phyloP scores from a whole-genome alignment of 1,139 yeast species.

The Yamadazyma taylorii region DNA sequence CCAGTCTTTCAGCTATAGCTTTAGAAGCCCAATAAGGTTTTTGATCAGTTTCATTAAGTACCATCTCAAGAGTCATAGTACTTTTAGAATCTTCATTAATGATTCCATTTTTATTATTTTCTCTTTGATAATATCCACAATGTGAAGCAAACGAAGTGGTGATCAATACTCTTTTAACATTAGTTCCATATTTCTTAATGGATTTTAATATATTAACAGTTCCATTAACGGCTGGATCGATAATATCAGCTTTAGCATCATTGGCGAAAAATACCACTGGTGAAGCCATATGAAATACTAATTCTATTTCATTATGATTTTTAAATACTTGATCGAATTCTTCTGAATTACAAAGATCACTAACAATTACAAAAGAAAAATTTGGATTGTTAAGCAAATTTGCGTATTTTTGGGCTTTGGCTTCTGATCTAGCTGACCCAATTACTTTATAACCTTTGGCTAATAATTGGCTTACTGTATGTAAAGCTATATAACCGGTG shows the following conservation, averaged over 20 bases:
- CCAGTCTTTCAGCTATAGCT: constrained; percentile 32
- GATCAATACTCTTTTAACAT: constrained; percentile 30
- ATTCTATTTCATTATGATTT: constrained; percentile 15
- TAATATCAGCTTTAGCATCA: constrained; percentile 19
- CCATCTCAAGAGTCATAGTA: constrained; percentile 24
- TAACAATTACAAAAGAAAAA: constrained; percentile 24
- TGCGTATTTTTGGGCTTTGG: constrained; percentile 24
- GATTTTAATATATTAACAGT: constrained; percentile 32
- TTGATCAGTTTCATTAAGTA: constrained; percentile 22
- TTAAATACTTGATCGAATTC: constrained; percentile 16
- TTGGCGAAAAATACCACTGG: constrained; percentile 9
- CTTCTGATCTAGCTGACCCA: constrained; percentile 26
- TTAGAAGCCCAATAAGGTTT: constrained; percentile 38
- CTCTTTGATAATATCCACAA: constrained; percentile 13
- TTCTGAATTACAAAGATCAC: constrained; percentile 14
- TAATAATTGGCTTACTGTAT: constrained; percentile 25
- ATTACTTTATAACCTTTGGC: constrained; percentile 23
- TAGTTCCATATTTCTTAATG: constrained; percentile 22
- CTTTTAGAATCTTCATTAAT: constrained; percentile 27
- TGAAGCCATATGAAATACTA: constrained; percentile 18
- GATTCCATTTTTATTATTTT: constrained; percentile 31
- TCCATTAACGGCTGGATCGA: constrained; percentile 33
- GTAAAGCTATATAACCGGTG: constrained; percentile 29
- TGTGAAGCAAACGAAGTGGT: constrained; percentile 43
- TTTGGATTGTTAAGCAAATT: constrained; percentile 16